Conservation (phyloP, 257 asterid species). For the Capsicum rhomboideum region DNA sequence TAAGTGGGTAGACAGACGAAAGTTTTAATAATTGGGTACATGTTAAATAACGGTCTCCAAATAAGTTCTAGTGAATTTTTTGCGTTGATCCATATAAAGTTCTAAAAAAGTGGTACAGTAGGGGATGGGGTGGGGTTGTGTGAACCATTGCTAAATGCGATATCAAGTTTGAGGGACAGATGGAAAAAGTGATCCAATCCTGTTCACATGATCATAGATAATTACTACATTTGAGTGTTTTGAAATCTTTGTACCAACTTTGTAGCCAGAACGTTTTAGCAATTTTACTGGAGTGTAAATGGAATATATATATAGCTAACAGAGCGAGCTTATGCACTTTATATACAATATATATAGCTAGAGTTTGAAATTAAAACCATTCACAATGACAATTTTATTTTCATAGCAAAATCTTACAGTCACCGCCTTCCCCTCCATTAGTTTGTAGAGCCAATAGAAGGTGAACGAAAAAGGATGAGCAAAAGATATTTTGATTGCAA, state of each 20-base stretch:
- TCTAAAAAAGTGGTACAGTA: too few relatives aligned
- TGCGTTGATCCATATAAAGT: too few relatives aligned
- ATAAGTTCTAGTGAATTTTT: too few relatives aligned
- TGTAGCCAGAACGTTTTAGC: background rate
- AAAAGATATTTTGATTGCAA: background rate
- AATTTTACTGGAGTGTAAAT: too few relatives aligned
- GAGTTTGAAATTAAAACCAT: too few relatives aligned
- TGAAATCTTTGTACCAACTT: background rate
- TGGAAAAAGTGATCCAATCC: slow-evolving; percentile 38
- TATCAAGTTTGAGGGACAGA: slow-evolving; percentile 35
- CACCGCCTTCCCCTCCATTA: background rate
- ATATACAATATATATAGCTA: too few relatives aligned
- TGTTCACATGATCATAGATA: slow-evolving; percentile 40
- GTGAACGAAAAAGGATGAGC: background rate
- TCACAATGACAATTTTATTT: too few relatives aligned
- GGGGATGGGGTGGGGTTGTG: slow-evolving; percentile 18
- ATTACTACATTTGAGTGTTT: slow-evolving; percentile 3
- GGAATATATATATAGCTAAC: too few relatives aligned
- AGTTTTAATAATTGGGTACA: background rate
- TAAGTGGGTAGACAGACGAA: background rate
- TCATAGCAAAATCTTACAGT: too few relatives aligned
- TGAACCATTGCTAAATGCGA: slow-evolving; percentile 32
- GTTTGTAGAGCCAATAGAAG: background rate
- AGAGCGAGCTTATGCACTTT: too few relatives aligned
- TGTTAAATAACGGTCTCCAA: too few relatives aligned